phyloP scores from a whole-genome alignment of 805 yeast species.

The Hanseniaspora mollemarum region DNA sequence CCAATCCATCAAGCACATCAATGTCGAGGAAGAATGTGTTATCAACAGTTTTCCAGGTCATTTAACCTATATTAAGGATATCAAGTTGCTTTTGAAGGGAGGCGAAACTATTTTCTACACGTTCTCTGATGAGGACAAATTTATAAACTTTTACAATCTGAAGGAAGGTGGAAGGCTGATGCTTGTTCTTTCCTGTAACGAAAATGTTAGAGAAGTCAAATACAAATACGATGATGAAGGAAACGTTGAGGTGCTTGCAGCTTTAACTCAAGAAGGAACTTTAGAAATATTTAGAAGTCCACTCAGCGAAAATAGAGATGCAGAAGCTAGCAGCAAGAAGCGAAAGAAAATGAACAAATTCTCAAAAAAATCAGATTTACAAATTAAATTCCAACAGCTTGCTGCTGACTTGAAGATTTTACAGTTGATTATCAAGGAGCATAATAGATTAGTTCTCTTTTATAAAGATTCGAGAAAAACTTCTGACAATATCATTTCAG shows the following conservation, averaged over 20 bases:
- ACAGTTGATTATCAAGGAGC: not conserved
- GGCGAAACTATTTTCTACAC: conserved; percentile 45
- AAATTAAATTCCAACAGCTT: conserved; percentile 30
- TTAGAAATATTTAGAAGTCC: conserved; percentile 64
- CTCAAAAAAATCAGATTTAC: conserved; percentile 42
- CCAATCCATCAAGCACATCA: conserved; percentile 25
- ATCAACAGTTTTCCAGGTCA: conserved; percentile 62
- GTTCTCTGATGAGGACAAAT: conserved; percentile 69
- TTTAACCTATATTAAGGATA: conserved; percentile 46
- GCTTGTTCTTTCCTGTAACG: conserved; percentile 59
- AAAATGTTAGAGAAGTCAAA: conserved; percentile 42
- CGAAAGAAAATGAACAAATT: conserved; percentile 32
- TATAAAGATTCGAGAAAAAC: conserved; percentile 6
- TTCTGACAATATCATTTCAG: not conserved
- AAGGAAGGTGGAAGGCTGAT: conserved; percentile 28
- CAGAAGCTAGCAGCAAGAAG: conserved; percentile 1
- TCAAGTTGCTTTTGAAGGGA: conserved; percentile 1
- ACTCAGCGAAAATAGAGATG: conserved; percentile 20
- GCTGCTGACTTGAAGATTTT: not conserved
- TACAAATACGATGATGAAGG: conserved; percentile 25
- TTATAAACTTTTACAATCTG: conserved; percentile 53
- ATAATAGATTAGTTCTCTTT: not conserved
- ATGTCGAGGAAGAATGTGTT: conserved; percentile 32
- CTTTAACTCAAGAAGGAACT: conserved; percentile 62
- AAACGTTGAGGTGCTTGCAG: conserved; percentile 24